Evolutionary conservation across 768 basidiomycete genomes (phyloP).

Genomic region (Auricularia cornea): DNA sequence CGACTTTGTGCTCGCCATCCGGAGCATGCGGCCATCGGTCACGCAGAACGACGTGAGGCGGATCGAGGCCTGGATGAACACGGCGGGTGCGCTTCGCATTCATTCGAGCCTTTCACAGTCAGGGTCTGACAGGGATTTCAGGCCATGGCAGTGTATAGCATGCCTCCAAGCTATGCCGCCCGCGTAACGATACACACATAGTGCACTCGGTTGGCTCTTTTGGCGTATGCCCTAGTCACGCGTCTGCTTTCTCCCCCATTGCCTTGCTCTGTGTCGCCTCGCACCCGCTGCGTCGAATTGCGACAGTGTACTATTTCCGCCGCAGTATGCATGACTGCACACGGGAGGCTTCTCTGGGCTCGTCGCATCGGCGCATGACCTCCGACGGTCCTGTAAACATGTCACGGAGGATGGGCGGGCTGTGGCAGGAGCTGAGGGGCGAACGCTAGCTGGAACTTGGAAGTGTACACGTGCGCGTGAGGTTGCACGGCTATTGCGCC

Average conservation of each 20-base stretch:
- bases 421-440: background rate
- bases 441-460: background rate
- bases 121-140: background rate
- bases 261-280: no score
- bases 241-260: no score
- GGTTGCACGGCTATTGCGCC: background rate
- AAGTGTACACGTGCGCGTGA: background rate
- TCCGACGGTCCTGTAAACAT: background rate
- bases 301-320: no score
- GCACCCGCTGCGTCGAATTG: no score
- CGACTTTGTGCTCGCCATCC: slow-evolving; percentile 78
- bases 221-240: no score
- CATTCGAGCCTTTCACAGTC: background rate
- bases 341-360: no score
- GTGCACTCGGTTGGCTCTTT: no score
- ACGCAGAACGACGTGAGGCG: slow-evolving; percentile 77
- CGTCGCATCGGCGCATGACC: background rate
- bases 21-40: slow-evolving; percentile 79
- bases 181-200: no score
- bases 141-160: background rate
- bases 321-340: no score
- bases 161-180: no score
- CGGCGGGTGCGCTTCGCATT: slow-evolving; percentile 50
- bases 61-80: slow-evolving; percentile 78
- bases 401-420: background rate